Conservation (phyloP, 176 grass and related monocot genomes). For the Pontederia crassipes region DNA sequence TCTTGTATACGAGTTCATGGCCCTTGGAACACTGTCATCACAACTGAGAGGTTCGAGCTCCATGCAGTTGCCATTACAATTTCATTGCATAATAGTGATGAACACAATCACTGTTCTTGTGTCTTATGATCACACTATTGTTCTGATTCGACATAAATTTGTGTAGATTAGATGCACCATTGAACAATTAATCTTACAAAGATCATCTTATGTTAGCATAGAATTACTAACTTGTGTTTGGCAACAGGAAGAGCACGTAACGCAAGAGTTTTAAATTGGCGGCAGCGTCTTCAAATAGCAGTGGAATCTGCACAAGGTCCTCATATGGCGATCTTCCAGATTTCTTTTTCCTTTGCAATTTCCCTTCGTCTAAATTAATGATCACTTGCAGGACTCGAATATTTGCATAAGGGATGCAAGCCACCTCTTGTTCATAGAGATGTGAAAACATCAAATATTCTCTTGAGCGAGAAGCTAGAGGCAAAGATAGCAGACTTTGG, state of each 20-base stretch:
- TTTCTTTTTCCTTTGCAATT: not conserved
- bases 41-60: slow-evolving; percentile 35
- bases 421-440: slow-evolving; percentile 29
- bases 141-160: too few species aligned
- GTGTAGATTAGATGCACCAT: too few species aligned
- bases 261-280: slow-evolving; percentile 22
- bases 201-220: not conserved
- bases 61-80: not conserved
- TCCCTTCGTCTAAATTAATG: not conserved
- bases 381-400: slow-evolving; percentile 32
- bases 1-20: slow-evolving; percentile 46
- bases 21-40: slow-evolving; percentile 33
- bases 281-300: slow-evolving; percentile 31
- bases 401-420: too few species aligned
- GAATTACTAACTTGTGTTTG: not conserved
- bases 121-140: not conserved
- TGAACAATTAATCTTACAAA: not conserved
- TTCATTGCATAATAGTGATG: too few species aligned
- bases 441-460: slow-evolving; percentile 48
- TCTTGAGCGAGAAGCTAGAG: slow-evolving; percentile 23
- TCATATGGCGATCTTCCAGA: not conserved
- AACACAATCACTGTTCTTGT: not conserved
- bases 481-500: too few species aligned
- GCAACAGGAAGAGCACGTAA: slow-evolving; percentile 24
- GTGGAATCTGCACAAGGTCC: slow-evolving; percentile 52